phyloP scores from a whole-genome alignment of 2,329 filamentous ascomycete genomes.

The Paecilomyces niveus region DNA sequence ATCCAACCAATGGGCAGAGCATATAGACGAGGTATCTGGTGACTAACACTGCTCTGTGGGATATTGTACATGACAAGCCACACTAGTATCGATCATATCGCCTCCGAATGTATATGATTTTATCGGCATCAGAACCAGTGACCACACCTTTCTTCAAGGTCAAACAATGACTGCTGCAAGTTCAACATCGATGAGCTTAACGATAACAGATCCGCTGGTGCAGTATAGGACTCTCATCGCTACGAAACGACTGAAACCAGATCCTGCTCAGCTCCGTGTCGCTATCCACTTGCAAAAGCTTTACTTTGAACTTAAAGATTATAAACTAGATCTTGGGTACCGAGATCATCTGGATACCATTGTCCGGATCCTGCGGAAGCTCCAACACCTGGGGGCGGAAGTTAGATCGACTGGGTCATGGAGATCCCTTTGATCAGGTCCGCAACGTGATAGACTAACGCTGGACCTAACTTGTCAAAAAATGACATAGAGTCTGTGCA shows the following conservation, averaged over 20 bases:
- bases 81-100: not conserved
- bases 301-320: conserved; percentile 69
- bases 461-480: conserved; percentile 63
- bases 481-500: conserved; percentile 66
- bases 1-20: not conserved
- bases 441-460: conserved; percentile 30
- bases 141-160: not conserved
- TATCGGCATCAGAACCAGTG: not conserved
- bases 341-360: conserved; percentile 57
- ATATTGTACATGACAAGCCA: not conserved
- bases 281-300: conserved; percentile 72
- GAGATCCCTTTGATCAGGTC: not conserved
- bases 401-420: not conserved
- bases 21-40: not conserved
- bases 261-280: conserved; percentile 49
- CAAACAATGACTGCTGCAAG: not conserved
- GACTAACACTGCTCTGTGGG: not conserved
- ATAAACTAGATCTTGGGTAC: conserved; percentile 66
- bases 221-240: conserved; percentile 67
- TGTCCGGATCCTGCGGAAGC: conserved; percentile 44
- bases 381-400: conserved; percentile 36
- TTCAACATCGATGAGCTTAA: not conserved
- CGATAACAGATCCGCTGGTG: conserved; percentile 56
- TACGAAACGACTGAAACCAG: conserved; percentile 59
- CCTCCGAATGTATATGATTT: not conserved